Evolutionary conservation across 768 basidiomycete species (phyloP).

Genomic region (Termitomyces heimii): DNA sequence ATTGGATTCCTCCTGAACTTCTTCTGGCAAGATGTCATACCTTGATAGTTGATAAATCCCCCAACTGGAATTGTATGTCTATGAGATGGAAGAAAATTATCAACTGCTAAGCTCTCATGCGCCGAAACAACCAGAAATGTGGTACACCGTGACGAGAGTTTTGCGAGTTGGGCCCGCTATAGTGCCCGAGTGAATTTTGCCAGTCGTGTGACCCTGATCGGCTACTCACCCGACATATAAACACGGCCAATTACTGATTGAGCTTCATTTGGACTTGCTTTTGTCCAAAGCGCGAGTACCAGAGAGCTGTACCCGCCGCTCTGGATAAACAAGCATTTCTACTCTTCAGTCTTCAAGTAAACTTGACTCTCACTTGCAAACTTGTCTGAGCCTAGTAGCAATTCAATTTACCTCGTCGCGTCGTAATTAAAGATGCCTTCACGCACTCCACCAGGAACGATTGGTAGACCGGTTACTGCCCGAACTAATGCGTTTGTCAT

Average conservation of each 20-base stretch:
- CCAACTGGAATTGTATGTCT: no score
- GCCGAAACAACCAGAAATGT: no score
- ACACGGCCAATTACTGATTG: background rate
- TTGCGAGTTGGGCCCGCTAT: no score
- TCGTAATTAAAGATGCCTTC: background rate
- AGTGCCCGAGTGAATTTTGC: no score
- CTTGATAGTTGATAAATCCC: no score
- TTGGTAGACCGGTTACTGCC: constrained; percentile 6
- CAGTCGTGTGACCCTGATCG: no score
- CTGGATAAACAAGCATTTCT: constrained; percentile 4
- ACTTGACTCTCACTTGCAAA: background rate
- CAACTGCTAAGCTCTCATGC: no score
- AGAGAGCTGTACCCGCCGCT: background rate
- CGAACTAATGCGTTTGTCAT: constrained; percentile 18
- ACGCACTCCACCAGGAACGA: constrained; percentile 7
- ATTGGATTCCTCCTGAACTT: no score
- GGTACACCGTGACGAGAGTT: no score
- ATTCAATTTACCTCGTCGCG: background rate
- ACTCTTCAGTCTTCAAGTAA: background rate
- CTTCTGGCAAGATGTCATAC: background rate
- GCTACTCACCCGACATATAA: background rate
- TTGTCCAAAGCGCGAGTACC: constrained; percentile 2
- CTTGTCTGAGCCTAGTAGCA: background rate
- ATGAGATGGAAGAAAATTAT: no score
- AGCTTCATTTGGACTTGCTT: constrained; percentile 2